Evolutionary conservation across 2,329 filamentous ascomycete species (phyloP).

Genomic region (Akanthomyces dipterigenus): DNA sequence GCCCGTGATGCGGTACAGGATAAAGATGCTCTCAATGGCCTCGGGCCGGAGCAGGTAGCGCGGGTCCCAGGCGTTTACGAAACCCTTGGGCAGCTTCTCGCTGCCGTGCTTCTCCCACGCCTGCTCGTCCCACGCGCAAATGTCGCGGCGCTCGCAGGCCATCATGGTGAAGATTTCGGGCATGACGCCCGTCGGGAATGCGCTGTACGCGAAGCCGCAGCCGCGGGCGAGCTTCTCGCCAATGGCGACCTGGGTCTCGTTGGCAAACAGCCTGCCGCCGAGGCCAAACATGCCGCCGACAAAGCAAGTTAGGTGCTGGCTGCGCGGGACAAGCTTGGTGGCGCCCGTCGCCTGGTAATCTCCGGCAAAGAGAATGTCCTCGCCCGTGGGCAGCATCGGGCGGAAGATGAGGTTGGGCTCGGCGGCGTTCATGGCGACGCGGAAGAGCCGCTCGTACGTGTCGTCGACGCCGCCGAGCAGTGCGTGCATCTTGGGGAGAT

Average conservation of each 20-base stretch:
- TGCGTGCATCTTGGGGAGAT: conserved; percentile 59
- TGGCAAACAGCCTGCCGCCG: conserved; percentile 48
- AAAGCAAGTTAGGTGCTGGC: conserved; percentile 57
- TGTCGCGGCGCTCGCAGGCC: conserved; percentile 21
- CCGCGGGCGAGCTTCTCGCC: conserved; percentile 55
- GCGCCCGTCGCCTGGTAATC: conserved; percentile 24
- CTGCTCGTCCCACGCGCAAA: conserved; percentile 26
- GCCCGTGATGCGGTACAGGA: conserved; percentile 69
- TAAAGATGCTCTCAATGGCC: conserved; percentile 74
- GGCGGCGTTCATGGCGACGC: conserved; percentile 46
- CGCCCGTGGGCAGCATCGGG: conserved; percentile 51
- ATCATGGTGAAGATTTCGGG: conserved; percentile 44
- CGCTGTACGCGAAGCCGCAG: conserved; percentile 56
- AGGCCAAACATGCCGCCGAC: conserved; percentile 59
- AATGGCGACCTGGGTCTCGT: conserved; percentile 44
- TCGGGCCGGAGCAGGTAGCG: conserved; percentile 66
- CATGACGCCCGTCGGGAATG: conserved; percentile 53
- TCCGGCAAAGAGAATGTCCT: conserved; percentile 55
- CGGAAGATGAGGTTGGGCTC: conserved; percentile 58
- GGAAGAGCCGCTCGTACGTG: conserved; percentile 31
- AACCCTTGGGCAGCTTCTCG: conserved; percentile 42
- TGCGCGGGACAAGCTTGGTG: conserved; percentile 24
- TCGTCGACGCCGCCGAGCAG: conserved; percentile 52
- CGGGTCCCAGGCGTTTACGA: conserved; percentile 46
- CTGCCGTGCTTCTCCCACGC: conserved; percentile 21